A percentile compares a stretch with the other conserved stretches of the same genome.
Evolutionary conservation across 2,329 filamentous ascomycete species (phyloP).

Genomic region (Trichoderma hamatum): DNA sequence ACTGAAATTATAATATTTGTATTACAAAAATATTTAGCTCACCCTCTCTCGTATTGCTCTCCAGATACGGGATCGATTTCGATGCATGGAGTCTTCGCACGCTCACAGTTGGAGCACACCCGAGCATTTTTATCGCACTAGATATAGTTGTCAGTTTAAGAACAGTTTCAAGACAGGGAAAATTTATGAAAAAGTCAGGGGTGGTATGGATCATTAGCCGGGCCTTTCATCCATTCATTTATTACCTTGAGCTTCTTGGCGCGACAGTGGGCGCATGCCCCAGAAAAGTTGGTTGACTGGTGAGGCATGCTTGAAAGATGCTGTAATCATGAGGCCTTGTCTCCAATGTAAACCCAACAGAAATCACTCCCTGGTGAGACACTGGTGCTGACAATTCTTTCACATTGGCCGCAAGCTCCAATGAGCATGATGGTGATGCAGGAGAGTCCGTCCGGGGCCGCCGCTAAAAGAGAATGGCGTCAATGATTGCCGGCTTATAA

Average conservation of each 20-base stretch:
- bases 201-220: not conserved
- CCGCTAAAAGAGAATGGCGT: not conserved
- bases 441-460: not conserved
- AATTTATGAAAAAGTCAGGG: not conserved
- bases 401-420: not conserved
- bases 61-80: conserved; percentile 22
- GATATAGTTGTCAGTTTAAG: not conserved
- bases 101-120: conserved; percentile 21
- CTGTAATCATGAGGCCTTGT: not conserved
- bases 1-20: too few relatives aligned
- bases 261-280: conserved; percentile 22
- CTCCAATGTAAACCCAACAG: not conserved
- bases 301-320: conserved; percentile 19
- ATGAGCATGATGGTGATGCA: not conserved
- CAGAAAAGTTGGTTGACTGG: conserved; percentile 23
- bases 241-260: conserved; percentile 23
- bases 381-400: too few relatives aligned
- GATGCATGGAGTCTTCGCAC: conserved; percentile 14
- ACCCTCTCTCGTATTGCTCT: conserved; percentile 26
- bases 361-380: not conserved
- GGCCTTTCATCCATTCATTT: not conserved
- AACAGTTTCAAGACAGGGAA: not conserved
- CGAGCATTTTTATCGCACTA: conserved; percentile 23
- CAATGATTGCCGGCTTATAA: not conserved
- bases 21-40: not conserved